Percentiles rank a stretch among this genome's conserved stretches.
phyloP scores from a whole-genome alignment of 129 eudicot genomes.

The Helichrysum umbraculigerum region DNA sequence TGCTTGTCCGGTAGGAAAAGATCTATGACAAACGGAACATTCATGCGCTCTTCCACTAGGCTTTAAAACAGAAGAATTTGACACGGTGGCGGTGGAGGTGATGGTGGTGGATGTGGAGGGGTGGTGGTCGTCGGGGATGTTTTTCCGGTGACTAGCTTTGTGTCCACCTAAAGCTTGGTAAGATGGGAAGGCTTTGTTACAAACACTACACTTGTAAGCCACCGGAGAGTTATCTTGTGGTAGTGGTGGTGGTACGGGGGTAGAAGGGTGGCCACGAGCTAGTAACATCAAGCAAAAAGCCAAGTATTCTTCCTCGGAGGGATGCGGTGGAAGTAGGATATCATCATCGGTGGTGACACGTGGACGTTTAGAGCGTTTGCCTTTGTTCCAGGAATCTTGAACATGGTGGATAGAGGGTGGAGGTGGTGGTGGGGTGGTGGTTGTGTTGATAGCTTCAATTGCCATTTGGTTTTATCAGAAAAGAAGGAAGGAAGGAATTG shows the following conservation, averaged over 20 bases:
- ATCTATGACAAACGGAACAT: conserved; percentile 64
- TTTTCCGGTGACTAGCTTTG: conserved; percentile 90
- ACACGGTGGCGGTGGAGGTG: conserved; percentile 22
- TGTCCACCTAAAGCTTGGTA: conserved; percentile 99
- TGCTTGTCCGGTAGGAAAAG: conserved; percentile 85
- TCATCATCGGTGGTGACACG: conserved; percentile 30
- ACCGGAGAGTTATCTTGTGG: conserved; percentile 7
- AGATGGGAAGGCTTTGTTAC: conserved; percentile 60
- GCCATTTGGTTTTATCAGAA: conserved; percentile 41
- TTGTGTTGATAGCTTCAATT: conserved; percentile 55
- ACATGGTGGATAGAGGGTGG: neutral
- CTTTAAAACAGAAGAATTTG: conserved; percentile 39
- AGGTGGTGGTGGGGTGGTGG: conserved; percentile 29
- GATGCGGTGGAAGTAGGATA: neutral
- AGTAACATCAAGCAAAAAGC: conserved; percentile 78
- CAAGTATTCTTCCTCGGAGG: conserved; percentile 58
- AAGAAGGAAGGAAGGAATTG: neutral
- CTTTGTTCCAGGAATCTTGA: conserved; percentile 49
- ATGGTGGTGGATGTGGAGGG: conserved; percentile 19
- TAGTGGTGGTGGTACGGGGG: conserved; percentile 23
- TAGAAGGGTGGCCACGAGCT: conserved; percentile 48
- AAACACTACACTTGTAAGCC: conserved; percentile 67
- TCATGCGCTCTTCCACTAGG: conserved; percentile 63
- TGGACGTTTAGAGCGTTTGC: conserved; percentile 63
- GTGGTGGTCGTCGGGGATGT: conserved; percentile 21